Percentiles rank a stretch among this genome's conserved stretches.
Evolutionary conservation across 192 early-diverging fungal species (phyloP).

Genomic region (Phlyctochytrium planicorne): DNA sequence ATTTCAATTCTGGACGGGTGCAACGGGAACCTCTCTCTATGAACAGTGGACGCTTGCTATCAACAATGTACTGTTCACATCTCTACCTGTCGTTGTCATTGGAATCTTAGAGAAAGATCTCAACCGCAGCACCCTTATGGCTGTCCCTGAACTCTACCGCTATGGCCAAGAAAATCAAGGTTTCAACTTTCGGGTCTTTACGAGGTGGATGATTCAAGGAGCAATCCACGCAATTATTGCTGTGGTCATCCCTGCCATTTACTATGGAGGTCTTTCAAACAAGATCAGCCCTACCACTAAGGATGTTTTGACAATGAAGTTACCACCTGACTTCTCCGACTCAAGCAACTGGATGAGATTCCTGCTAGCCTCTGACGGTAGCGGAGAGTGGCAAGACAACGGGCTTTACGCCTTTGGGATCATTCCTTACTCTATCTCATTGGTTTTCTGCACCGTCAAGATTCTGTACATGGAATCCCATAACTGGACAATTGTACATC

Average conservation of each 20-base stretch:
- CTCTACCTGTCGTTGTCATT: slow-evolving; percentile 71
- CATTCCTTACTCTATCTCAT: slow-evolving; percentile 13
- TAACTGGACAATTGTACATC: slow-evolving; percentile 4
- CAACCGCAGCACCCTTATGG: slow-evolving; percentile 56
- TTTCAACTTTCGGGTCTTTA: slow-evolving; percentile 53
- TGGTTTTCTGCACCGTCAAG: slow-evolving; percentile 19
- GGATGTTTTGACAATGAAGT: neutral
- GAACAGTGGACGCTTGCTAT: slow-evolving; percentile 75
- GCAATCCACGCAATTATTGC: slow-evolving; percentile 42
- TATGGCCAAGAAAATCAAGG: slow-evolving; percentile 52
- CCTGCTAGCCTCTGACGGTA: slow-evolving; percentile 3
- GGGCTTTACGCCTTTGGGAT: slow-evolving; percentile 11
- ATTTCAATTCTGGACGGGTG: slow-evolving; percentile 76
- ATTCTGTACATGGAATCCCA: slow-evolving; percentile 16
- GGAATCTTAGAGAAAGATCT: slow-evolving; percentile 82
- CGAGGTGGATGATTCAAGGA: slow-evolving; percentile 52
- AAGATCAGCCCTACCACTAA: neutral
- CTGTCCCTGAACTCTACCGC: slow-evolving; percentile 70
- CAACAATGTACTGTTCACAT: slow-evolving; percentile 81
- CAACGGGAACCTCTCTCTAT: slow-evolving; percentile 70
- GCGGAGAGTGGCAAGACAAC: slow-evolving; percentile 3
- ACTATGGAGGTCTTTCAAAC: slow-evolving; percentile 10
- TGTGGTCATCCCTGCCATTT: slow-evolving; percentile 10
- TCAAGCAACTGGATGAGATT: slow-evolving; percentile 1
- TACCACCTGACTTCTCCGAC: slow-evolving; percentile 4